Evolutionary conservation across 176 grass and related monocot species (phyloP).

Genomic region (Avena atlantica): DNA sequence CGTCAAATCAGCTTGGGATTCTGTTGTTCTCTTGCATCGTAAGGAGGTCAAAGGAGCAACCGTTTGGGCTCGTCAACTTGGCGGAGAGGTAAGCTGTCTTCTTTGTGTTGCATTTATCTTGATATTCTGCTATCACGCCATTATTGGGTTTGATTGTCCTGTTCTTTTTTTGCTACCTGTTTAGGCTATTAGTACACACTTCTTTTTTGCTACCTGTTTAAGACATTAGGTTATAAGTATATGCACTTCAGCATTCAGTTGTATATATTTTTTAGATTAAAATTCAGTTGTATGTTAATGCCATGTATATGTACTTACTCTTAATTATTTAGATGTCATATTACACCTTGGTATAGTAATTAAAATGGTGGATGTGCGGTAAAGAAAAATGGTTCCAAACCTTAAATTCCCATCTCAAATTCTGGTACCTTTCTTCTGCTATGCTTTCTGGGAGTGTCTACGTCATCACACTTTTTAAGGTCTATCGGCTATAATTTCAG

Average conservation of each 20-base stretch:
- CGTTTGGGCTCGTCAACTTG: conserved; percentile 97
- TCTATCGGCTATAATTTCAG: conserved; percentile 22
- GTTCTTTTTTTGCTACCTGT: conserved; percentile 18
- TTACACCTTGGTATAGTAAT: conserved; percentile 10
- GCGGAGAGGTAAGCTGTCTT: conserved; percentile 73
- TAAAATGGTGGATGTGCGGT: not conserved
- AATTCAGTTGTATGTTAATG: conserved; percentile 18
- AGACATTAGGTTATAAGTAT: no score
- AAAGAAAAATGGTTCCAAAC: not conserved
- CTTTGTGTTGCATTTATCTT: conserved; percentile 26
- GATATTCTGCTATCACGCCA: not conserved
- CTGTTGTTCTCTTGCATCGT: conserved; percentile 71
- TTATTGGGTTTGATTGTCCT: conserved; percentile 20
- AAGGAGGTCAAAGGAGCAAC: conserved; percentile 72
- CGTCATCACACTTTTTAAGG: conserved; percentile 7
- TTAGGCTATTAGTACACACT: not conserved
- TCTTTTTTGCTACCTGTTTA: conserved; percentile 4
- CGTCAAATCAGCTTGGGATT: conserved; percentile 75
- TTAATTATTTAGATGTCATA: not conserved
- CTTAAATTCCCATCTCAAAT: conserved; percentile 2
- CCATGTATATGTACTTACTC: not conserved
- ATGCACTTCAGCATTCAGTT: conserved; percentile 1
- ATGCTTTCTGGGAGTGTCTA: not conserved
- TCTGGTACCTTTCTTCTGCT: not conserved
- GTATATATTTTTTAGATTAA: not conserved